Base-by-base conservation (phyloP, 2,329 filamentous ascomycete species). In the Colletotrichum sp. region DNA sequence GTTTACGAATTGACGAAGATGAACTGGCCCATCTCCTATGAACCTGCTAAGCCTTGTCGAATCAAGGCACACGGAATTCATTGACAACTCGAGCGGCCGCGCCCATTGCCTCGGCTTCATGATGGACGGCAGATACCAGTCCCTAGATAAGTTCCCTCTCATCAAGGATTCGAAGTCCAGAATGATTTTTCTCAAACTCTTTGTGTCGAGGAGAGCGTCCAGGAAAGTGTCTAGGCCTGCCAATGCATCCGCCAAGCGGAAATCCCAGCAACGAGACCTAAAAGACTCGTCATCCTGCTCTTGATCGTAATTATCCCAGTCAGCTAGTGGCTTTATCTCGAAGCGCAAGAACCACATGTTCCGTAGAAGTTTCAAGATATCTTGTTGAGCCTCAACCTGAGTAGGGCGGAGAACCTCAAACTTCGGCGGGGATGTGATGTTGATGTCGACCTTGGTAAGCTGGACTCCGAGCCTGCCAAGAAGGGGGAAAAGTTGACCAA, bases 311-410 rank as follows among this genome's bases (percentile, higher is more conserved):
- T 21, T 48, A 2, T 0, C 3, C 43, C n/a, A 52, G n/a, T 52
- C 43, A 10, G n/a, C 43, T 13, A 0, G n/a, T 52, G 18, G 43
- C 10, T 0, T 0, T 0, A 52, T 52, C 43, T 52, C 0, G 43
- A 52, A 52, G 43, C 43, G 43, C 43, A 52, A 0, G 43, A 52
- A 52, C 43, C 43, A 21, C 10, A 52, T 0, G 4, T 21, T 52
- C n/a, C 0, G 43, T 0, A 7, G 0, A 52, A 21, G 43, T 52
- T 52, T 52, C 1, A 48, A 2, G 1, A 4, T 48, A 0, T 21
- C 43, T 21, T 21, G n/a, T 13, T 0, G 43, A 52, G 43, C n/a
- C 0, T 52, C n/a, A 0, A 13, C n/a, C 0, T 52, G 0, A 0
- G 43, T 21, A 0, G 18, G 43, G 0, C 43, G 12, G 2, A 52